phyloP scores from a whole-genome alignment of 129 eudicot genomes.

The Smallanthus sonchifolius region DNA sequence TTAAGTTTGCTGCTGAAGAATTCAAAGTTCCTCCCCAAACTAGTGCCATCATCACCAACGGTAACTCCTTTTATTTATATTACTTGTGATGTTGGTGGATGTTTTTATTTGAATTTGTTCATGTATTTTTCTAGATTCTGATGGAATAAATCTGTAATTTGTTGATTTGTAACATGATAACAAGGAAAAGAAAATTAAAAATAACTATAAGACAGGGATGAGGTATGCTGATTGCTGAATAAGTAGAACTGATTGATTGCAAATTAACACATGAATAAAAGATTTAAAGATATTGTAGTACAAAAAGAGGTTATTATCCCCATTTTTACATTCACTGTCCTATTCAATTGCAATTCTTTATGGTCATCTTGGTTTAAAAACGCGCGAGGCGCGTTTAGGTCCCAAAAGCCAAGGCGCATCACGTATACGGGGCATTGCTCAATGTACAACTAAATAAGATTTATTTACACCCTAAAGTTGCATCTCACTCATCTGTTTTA shows the following conservation, averaged over 20 bases:
- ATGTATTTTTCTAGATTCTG: neutral
- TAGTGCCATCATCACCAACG: conserved; percentile 97
- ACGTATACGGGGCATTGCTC: no score
- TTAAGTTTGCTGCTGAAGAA: conserved; percentile 96
- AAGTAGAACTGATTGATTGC: neutral
- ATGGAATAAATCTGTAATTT: neutral
- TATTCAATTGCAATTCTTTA: neutral
- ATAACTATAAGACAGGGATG: neutral
- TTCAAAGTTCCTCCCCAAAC: conserved; percentile 99
- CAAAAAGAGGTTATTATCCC: neutral
- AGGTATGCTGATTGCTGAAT: neutral
- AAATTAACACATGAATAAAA: neutral
- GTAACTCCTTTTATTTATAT: conserved; percentile 23
- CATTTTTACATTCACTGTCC: neutral
- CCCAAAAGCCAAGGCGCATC: no score
- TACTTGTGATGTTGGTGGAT: neutral
- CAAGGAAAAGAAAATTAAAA: neutral
- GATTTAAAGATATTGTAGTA: neutral
- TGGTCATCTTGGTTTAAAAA: neutral
- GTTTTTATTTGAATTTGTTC: neutral
- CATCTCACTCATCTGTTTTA: no score
- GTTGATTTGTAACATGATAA: neutral
- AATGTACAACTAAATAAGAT: no score
- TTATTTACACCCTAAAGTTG: no score
- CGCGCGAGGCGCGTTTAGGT: no score